A percentile compares a stretch with the other conserved stretches of the same genome.
Conservation (phyloP, 495 filamentous ascomycete genomes). For the Penicillium alfredii region DNA sequence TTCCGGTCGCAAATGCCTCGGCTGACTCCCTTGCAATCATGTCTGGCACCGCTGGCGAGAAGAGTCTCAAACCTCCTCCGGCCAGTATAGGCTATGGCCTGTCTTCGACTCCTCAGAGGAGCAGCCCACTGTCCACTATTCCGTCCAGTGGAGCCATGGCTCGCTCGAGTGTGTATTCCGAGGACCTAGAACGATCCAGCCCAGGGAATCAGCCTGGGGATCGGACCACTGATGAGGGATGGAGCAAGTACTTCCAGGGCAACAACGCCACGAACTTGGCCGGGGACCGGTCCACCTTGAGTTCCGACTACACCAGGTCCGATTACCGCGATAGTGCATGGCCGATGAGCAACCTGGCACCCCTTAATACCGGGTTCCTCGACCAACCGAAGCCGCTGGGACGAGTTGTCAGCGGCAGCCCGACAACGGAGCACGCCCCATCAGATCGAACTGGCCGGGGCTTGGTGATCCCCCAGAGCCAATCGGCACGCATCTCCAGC, state of each 20-base stretch:
- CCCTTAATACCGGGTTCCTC: slow-evolving; percentile 34
- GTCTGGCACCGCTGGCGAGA: slow-evolving; percentile 38
- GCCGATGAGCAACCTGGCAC: slow-evolving; percentile 32
- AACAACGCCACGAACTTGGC: slow-evolving; percentile 41
- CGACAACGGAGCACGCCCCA: slow-evolving; percentile 53
- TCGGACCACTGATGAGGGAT: slow-evolving; percentile 51
- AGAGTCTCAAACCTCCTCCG: slow-evolving; percentile 24
- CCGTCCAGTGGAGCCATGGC: slow-evolving; percentile 26
- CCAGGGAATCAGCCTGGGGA: slow-evolving; percentile 31
- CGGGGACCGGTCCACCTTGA: slow-evolving; percentile 23
- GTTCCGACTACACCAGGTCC: slow-evolving; percentile 28
- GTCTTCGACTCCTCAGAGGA: slow-evolving; percentile 13
- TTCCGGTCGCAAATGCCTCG: slow-evolving; percentile 43
- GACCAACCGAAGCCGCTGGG: slow-evolving; percentile 40
- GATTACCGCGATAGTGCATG: slow-evolving; percentile 36
- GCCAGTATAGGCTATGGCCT: slow-evolving; percentile 20
- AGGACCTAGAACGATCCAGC: slow-evolving; percentile 15
- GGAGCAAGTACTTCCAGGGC: slow-evolving; percentile 55
- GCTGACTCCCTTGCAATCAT: slow-evolving; percentile 40
- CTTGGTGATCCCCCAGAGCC: slow-evolving; percentile 47
- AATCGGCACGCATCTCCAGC: slow-evolving; percentile 59
- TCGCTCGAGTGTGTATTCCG: slow-evolving; percentile 21
- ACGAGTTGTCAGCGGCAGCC: slow-evolving; percentile 59
- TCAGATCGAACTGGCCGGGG: slow-evolving; percentile 27
- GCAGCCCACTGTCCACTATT: slow-evolving; percentile 31